Conservation (phyloP, 768 basidiomycete species). For the Boletellus ananiceps region DNA sequence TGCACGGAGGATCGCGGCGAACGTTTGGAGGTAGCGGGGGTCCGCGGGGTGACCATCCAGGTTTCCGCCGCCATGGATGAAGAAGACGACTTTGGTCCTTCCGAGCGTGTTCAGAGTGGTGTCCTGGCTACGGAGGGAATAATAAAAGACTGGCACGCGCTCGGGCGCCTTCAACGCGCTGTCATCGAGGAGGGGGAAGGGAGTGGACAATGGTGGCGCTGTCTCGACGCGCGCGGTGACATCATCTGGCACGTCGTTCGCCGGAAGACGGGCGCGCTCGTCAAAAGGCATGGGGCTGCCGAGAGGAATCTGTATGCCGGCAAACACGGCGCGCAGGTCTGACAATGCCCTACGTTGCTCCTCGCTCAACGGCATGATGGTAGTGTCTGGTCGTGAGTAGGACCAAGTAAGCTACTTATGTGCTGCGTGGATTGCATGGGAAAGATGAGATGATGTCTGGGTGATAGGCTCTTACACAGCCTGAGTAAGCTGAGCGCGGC, state of each 20-base stretch:
- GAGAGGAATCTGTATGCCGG: too few species aligned
- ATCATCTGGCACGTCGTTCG: neutral
- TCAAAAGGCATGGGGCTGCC: too few species aligned
- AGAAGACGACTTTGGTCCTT: conserved; percentile 16
- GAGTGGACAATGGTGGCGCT: neutral
- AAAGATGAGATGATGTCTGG: too few species aligned
- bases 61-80: conserved; percentile 23
- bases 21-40: neutral
- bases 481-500: too few species aligned
- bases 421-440: too few species aligned
- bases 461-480: too few species aligned
- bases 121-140: neutral
- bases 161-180: neutral
- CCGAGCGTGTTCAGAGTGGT: neutral
- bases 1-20: conserved; percentile 3
- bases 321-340: too few species aligned
- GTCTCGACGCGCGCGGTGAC: neutral
- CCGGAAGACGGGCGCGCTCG: too few species aligned
- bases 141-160: conserved; percentile 10
- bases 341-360: too few species aligned
- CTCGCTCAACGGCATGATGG: too few species aligned
- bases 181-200: neutral
- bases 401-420: too few species aligned
- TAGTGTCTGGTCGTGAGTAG: too few species aligned
- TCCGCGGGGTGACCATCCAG: conserved; percentile 15